These are phyloP conservation scores for Neurospora tetrasperma DNA, from an alignment of 495 filamentous ascomycete species.

Conservation along the genomic window DNA sequence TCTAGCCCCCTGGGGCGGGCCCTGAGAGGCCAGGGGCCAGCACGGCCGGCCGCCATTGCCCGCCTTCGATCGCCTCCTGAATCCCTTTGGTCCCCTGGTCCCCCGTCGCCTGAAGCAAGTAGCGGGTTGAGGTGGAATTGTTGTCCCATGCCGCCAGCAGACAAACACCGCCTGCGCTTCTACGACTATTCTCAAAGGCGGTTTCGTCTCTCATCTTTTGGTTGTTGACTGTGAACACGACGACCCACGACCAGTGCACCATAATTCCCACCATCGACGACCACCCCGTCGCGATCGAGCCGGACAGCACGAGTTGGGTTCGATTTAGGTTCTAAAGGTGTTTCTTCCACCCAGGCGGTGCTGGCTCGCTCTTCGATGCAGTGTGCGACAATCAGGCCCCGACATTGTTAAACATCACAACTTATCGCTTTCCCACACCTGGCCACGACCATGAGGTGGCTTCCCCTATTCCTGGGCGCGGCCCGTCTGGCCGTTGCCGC, in stretches of 20 bases:
- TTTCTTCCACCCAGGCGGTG: neutral
- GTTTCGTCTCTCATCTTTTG: neutral
- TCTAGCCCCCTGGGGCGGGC: neutral
- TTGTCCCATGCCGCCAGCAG: neutral
- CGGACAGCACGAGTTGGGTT: neutral
- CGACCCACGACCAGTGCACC: neutral
- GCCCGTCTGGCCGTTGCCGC: constrained; percentile 26
- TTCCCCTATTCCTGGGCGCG: constrained; percentile 31
- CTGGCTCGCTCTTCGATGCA: neutral
- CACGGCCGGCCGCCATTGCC: neutral
- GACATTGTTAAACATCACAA: constrained; percentile 1
- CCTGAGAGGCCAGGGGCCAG: neutral
- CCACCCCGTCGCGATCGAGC: neutral
- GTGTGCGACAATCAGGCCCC: neutral
- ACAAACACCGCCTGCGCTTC: neutral
- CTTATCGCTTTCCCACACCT: neutral
- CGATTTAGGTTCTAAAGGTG: neutral
- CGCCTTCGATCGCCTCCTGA: neutral
- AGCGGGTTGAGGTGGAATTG: neutral
- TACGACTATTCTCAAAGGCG: neutral
- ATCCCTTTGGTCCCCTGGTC: neutral
- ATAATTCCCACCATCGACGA: neutral
- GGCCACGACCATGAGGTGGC: constrained; percentile 17
- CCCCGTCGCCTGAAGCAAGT: neutral
- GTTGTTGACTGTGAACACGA: neutral